Conservation (phyloP, 2,329 filamentous ascomycete species). For the Rutstroemia sp. region DNA sequence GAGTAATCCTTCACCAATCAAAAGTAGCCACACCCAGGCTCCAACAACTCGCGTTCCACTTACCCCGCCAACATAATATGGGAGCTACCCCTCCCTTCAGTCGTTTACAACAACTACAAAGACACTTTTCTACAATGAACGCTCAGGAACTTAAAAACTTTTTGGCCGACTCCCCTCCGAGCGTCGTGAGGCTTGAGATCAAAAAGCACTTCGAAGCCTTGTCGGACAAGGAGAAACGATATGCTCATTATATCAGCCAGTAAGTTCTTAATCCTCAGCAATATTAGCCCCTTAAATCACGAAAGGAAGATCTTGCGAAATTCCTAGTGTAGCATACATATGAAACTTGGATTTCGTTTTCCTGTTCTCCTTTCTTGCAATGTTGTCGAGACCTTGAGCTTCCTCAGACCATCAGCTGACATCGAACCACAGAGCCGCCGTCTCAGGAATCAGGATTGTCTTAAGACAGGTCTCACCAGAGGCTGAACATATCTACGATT, state of each 20-base stretch:
- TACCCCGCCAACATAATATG: neutral
- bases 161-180: constrained; percentile 83
- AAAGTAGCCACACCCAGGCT: constrained; percentile 6
- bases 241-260: constrained; percentile 85
- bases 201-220: constrained; percentile 85
- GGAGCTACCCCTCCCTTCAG: constrained; percentile 14
- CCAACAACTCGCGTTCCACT: neutral
- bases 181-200: constrained; percentile 80
- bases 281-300: neutral
- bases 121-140: constrained; percentile 39
- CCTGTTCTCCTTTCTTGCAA: too few relatives aligned
- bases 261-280: constrained; percentile 32
- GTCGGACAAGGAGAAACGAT: constrained; percentile 71
- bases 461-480: constrained; percentile 76
- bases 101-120: constrained; percentile 18
- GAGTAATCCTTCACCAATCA: neutral
- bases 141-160: constrained; percentile 64
- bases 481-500: constrained; percentile 72
- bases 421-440: constrained; percentile 52
- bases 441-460: constrained; percentile 70
- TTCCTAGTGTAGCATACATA: too few relatives aligned
- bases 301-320: too few relatives aligned
- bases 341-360: too few relatives aligned
- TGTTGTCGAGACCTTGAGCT: neutral
- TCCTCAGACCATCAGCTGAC: constrained; percentile 1